Percentiles rank a stretch among this genome's conserved stretches.
These are phyloP conservation scores for Fagus crenata DNA, from an alignment of 306 rosid genomes.

Conservation along the genomic window DNA sequence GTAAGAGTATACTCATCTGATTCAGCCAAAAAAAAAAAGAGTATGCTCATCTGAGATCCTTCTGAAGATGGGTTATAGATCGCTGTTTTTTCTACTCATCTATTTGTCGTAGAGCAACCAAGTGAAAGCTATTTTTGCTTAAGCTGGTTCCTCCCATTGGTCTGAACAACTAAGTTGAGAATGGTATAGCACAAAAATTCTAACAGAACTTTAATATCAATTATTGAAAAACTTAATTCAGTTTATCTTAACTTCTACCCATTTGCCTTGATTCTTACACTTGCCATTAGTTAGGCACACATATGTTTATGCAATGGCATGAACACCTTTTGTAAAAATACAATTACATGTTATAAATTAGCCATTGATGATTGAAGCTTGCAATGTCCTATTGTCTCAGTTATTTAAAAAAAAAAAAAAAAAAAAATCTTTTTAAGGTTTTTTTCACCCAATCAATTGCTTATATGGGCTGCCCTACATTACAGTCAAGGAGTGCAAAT, in stretches of 20 bases:
- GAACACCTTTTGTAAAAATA: neutral
- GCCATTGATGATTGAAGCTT: neutral
- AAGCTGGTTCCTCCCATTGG: slow-evolving; percentile 10
- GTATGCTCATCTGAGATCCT: slow-evolving; percentile 7
- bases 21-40: neutral
- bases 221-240: neutral
- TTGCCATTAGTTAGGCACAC: neutral
- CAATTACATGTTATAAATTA: slow-evolving; percentile 10
- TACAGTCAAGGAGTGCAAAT: too few relatives aligned
- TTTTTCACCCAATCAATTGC: neutral
- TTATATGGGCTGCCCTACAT: neutral
- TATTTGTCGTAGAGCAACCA: neutral
- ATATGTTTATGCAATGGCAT: slow-evolving; percentile 6
- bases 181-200: neutral
- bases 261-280: too few relatives aligned
- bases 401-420: too few relatives aligned
- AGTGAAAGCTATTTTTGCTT: neutral
- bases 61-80: slow-evolving; percentile 21
- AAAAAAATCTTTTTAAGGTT: too few relatives aligned
- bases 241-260: neutral
- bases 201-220: slow-evolving; percentile 10
- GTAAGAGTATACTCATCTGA: neutral
- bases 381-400: neutral
- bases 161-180: slow-evolving; percentile 5
- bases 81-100: neutral